These are phyloP conservation scores for Tylopilus felleus DNA, from an alignment of 768 basidiomycete genomes.

Conservation along the genomic window DNA sequence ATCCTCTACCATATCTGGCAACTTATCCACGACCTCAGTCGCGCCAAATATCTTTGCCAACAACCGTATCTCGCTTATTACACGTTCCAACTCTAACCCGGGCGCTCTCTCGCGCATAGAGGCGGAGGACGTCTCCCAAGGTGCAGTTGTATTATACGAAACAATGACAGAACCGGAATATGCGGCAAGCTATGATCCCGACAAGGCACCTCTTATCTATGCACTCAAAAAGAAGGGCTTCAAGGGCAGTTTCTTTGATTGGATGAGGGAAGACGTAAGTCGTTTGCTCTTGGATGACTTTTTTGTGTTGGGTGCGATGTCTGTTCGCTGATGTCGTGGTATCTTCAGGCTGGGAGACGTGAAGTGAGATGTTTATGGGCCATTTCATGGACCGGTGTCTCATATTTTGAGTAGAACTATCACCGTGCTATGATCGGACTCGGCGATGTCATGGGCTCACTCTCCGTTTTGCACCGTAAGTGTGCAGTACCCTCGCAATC, in stretches of 20 bases:
- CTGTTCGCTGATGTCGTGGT: neutral
- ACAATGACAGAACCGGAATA: conserved; percentile 24
- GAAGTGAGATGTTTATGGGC: conserved; percentile 2
- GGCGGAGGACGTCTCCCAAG: conserved; percentile 11
- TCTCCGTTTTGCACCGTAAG: conserved; percentile 24
- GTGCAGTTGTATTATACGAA: conserved; percentile 21
- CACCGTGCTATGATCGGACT: conserved; percentile 25
- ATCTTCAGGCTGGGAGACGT: conserved; percentile 10
- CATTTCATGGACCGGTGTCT: neutral
- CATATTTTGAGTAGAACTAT: conserved; percentile 15
- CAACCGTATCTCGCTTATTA: conserved; percentile 33
- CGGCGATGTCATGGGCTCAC: conserved; percentile 20
- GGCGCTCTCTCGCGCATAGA: conserved; percentile 9
- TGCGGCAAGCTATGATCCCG: conserved; percentile 21
- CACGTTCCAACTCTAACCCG: conserved; percentile 12
- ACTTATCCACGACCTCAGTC: conserved; percentile 13
- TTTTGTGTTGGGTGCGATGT: neutral
- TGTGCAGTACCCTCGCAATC: neutral
- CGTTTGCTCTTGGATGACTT: neutral
- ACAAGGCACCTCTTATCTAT: conserved; percentile 21
- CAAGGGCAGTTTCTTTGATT: conserved; percentile 21
- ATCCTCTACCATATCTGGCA: neutral
- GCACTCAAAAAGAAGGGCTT: conserved; percentile 16
- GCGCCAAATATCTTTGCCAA: conserved; percentile 29
- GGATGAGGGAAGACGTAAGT: conserved; percentile 23